phyloP scores from a whole-genome alignment of 768 basidiomycete species.

The Calocybe indica region DNA sequence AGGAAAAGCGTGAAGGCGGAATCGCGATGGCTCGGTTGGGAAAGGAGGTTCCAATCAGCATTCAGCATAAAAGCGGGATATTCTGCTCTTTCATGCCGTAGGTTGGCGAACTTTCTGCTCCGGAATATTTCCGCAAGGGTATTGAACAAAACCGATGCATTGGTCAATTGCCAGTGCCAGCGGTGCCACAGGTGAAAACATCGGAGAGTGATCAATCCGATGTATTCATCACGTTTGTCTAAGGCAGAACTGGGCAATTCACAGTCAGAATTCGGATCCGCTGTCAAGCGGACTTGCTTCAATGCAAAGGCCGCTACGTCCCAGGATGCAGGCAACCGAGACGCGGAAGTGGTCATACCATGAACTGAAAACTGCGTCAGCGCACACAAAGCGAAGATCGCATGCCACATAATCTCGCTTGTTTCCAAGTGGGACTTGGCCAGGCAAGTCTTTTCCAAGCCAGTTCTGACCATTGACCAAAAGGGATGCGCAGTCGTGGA shows the following conservation, averaged over 20 bases:
- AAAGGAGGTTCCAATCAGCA: constrained; percentile 47
- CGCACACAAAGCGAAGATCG: constrained; percentile 62
- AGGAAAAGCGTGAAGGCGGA: constrained; percentile 76
- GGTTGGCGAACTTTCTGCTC: constrained; percentile 68
- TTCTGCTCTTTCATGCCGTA: constrained; percentile 53
- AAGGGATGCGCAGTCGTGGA: constrained; percentile 24
- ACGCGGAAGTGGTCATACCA: constrained; percentile 28
- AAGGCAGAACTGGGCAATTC: constrained; percentile 28
- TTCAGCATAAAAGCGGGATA: constrained; percentile 68
- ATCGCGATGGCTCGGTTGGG: constrained; percentile 46
- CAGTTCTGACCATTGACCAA: constrained; percentile 37
- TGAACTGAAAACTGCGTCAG: constrained; percentile 72
- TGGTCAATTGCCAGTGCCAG: constrained; percentile 74
- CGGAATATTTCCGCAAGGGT: constrained; percentile 69
- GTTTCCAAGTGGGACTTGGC: constrained; percentile 30
- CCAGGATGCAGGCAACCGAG: constrained; percentile 58
- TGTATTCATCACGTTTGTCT: constrained; percentile 61
- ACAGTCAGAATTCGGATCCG: constrained; percentile 38
- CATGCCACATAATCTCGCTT: constrained; percentile 71
- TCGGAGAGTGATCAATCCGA: constrained; percentile 61
- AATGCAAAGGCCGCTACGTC: constrained; percentile 52
- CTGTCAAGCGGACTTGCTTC: constrained; percentile 49
- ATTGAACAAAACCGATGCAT: constrained; percentile 52
- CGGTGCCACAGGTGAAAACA: constrained; percentile 65
- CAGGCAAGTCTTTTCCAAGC: constrained; percentile 19